Evolutionary conservation across 2,329 filamentous ascomycete species (phyloP).

Genomic region (Chaetoscypha palmicola): DNA sequence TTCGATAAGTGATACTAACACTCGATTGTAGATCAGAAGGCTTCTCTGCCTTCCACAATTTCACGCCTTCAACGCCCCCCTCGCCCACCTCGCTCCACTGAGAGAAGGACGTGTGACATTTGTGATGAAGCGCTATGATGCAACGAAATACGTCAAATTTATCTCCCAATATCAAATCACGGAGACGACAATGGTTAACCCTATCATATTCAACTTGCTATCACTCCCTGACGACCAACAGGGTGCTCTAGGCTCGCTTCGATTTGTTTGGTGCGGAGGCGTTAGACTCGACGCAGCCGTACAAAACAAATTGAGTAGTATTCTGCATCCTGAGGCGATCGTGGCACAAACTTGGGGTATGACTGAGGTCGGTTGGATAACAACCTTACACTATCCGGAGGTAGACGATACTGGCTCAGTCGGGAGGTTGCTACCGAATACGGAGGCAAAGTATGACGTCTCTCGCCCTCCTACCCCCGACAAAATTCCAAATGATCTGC

Average conservation of each 20-base stretch:
- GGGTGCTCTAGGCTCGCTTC: slow-evolving; percentile 35
- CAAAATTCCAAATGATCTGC: no score
- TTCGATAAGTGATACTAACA: not conserved
- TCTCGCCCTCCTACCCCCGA: no score
- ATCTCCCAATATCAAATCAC: slow-evolving; percentile 63
- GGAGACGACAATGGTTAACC: slow-evolving; percentile 60
- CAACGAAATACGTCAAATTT: slow-evolving; percentile 59
- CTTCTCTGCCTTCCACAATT: slow-evolving; percentile 29
- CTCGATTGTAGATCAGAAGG: slow-evolving; percentile 41
- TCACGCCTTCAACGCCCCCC: slow-evolving; percentile 33
- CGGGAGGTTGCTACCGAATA: slow-evolving; percentile 36
- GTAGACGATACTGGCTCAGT: slow-evolving; percentile 37
- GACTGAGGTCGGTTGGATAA: slow-evolving; percentile 41
- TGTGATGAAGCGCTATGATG: slow-evolving; percentile 70
- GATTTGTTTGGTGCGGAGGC: slow-evolving; percentile 40
- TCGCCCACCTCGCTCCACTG: slow-evolving; percentile 37
- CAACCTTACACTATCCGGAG: slow-evolving; percentile 1
- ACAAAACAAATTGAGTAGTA: slow-evolving; percentile 33
- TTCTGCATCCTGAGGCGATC: slow-evolving; percentile 35
- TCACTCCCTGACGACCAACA: not conserved
- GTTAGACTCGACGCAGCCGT: slow-evolving; percentile 36
- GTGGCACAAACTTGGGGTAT: slow-evolving; percentile 44
- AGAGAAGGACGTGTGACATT: slow-evolving; percentile 58
- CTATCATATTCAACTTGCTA: slow-evolving; percentile 53
- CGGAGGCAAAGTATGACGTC: no score